Conservation (phyloP, 164 flowering plant species). For the Dillenia suffruticosa region DNA sequence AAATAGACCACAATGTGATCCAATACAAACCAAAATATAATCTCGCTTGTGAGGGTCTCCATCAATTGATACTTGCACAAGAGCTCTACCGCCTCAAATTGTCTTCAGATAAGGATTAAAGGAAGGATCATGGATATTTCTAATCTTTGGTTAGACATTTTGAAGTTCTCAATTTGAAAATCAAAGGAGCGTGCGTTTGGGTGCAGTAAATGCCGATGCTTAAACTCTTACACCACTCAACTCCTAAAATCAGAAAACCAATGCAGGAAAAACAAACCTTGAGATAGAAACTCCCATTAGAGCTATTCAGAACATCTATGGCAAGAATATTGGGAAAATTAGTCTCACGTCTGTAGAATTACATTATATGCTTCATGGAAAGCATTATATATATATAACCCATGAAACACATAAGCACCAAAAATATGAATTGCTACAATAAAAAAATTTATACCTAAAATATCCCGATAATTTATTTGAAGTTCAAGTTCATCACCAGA, state of each 20-base stretch:
- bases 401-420: neutral
- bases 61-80: constrained; percentile 54
- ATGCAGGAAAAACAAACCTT: constrained; percentile 38
- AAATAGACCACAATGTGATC: too few relatives aligned
- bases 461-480: constrained; percentile 49
- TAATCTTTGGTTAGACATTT: too few relatives aligned
- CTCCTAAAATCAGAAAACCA: neutral
- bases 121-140: too few relatives aligned
- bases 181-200: too few relatives aligned
- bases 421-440: constrained; percentile 1
- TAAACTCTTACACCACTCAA: neutral
- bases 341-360: constrained; percentile 43
- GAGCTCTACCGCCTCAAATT: constrained; percentile 66
- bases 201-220: too few relatives aligned
- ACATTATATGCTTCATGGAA: constrained; percentile 70
- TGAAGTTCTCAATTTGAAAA: too few relatives aligned
- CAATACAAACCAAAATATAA: constrained; percentile 55
- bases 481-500: constrained; percentile 69
- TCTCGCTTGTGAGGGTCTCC: constrained; percentile 52
- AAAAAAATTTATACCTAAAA: constrained; percentile 43
- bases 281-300: constrained; percentile 35
- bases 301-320: constrained; percentile 25
- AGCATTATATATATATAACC: constrained; percentile 26
- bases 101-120: constrained; percentile 30
- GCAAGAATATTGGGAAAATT: constrained; percentile 63